Percentiles rank a stretch among this genome's conserved stretches.
Evolutionary conservation across 1,139 yeast species (phyloP).

Genomic region (Meyerozyma sp.): DNA sequence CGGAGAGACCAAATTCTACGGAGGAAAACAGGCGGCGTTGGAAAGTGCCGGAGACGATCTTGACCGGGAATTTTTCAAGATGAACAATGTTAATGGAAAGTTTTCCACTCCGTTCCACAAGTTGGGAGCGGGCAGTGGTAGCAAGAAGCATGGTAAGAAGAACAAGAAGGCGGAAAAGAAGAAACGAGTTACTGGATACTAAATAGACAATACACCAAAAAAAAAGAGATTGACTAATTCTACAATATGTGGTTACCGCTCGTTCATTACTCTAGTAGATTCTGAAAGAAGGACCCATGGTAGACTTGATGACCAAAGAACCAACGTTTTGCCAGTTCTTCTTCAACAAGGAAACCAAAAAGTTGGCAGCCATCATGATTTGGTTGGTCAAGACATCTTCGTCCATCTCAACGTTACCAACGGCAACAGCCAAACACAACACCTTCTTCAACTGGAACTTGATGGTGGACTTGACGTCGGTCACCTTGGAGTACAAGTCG

Average conservation of each 20-base stretch:
- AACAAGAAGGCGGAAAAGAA: conserved; percentile 61
- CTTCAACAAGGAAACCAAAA: conserved; percentile 98
- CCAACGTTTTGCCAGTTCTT: conserved; percentile 99
- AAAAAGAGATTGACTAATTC: background rate
- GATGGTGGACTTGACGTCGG: conserved; percentile 98
- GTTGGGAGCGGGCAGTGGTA: conserved; percentile 16
- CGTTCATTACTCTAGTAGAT: conserved; percentile 60
- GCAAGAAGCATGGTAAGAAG: conserved; percentile 76
- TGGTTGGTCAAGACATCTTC: conserved; percentile 95
- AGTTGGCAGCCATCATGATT: conserved; percentile 98
- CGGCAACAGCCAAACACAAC: conserved; percentile 86
- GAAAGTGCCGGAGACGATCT: conserved; percentile 73
- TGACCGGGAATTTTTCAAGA: conserved; percentile 77
- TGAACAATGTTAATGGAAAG: conserved; percentile 60
- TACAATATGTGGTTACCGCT: background rate
- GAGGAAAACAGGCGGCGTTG: conserved; percentile 79
- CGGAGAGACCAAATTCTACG: conserved; percentile 40
- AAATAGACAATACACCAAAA: conserved; percentile 3
- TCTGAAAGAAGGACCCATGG: conserved; percentile 99
- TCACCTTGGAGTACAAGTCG: conserved; percentile 93
- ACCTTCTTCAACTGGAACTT: conserved; percentile 99
- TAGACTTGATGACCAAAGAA: conserved; percentile 96
- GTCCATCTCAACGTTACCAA: conserved; percentile 99
- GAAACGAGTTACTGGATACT: conserved; percentile 37
- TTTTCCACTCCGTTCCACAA: conserved; percentile 71